Base-by-base conservation (phyloP, 192 early-diverging fungal species). In the Lobosporangium transversale region DNA sequence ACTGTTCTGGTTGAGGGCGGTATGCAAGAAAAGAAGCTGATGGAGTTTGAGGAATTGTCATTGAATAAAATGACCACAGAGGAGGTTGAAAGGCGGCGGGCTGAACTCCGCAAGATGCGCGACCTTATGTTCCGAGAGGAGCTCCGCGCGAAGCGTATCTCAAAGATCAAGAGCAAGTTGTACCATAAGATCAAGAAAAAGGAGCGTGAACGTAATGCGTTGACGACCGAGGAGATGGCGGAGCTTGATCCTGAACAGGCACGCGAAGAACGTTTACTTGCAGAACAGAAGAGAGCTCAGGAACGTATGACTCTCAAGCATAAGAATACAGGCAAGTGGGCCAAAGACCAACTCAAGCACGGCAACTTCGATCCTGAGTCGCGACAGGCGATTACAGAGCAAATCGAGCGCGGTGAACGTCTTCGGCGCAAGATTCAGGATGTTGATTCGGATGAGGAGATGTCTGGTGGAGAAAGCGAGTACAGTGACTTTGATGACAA, bases 101-200 rank as follows among this genome's bases (percentile, higher is more conserved):
- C 84, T 0, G 93, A 99, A 53, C 83, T 97, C 35, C 91, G 90
- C 21, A 87, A 90, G 83, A 95, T 97, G 94, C 90, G 97, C 23
- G 92, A 94, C 37, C 82, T 98, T 47, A 89, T 96, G 90, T 97
- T 97, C 84, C 94, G 94, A 32, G 87, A 93, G 45, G 96, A 99
- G 74, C 86, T 90, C 37, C 95, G 96, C 62, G 89, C 90, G 51
- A 97, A 95, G 79, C 89, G 95, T 49, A 84, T 94, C 36, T 91
- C 94, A 52, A 99, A 99, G 83, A 99, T 99, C 79, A 99, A 99
- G 84, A 95, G 93, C 84, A 98, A 98, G 82, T 81, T 94, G 4
- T 99, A 96, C 67, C 89, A 92, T 30, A 92, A 94, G 61, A 91
- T 99, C 31, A 84, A 89, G 55, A 94, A 93, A 69, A 91, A 92